Base-by-base conservation (phyloP, 768 basidiomycete species). In the Tricholoma matsutake region DNA sequence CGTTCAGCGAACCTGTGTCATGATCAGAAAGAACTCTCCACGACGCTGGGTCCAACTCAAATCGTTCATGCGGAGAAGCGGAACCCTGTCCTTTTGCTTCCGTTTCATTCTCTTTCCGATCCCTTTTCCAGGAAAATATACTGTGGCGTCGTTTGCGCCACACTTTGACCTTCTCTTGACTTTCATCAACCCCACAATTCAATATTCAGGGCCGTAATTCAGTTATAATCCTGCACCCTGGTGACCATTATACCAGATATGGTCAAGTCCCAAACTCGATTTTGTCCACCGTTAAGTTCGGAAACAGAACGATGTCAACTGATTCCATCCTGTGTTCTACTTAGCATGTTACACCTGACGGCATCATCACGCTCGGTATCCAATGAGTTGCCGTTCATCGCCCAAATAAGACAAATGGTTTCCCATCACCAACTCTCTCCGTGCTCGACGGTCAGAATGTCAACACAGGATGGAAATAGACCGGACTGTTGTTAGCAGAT, bases 381-480 rank as follows among this genome's bases (percentile, higher is more conserved):
- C 52, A 60, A 39, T 54, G 0, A 39, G n/a, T 60, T 60, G 3
- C 28, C 59, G 41, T 37, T 39, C 29, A 25, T 4, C 29, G 47
- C 56, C 56, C 11, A 57, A 57, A 32, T 43, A 34, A 57, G 56
- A 43, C 29, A 57, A 57, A 57, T 57, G 18, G 14, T 22, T 57
- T 57, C 56, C 43, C 54, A 61, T 35, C 28, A 31, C 29, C 29
- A 53, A 9, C 20, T 10, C 32, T 18, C 56, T 62, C 52, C 58
- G 62, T 58, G 57, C 43, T 59, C 29, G 31, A 57, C 58, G 62
- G 62, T 54, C 59, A 53, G 54, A 52, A 60, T 31, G 45, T 29
- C 20, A 53, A 25, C 14, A 22, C 52, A 29, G 16, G 41, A 22
- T 54, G 52, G 37, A 31, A 53, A 41, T 59, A 59, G 47, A 39